phyloP scores from a whole-genome alignment of 768 basidiomycete genomes.

The Mycena maculata region DNA sequence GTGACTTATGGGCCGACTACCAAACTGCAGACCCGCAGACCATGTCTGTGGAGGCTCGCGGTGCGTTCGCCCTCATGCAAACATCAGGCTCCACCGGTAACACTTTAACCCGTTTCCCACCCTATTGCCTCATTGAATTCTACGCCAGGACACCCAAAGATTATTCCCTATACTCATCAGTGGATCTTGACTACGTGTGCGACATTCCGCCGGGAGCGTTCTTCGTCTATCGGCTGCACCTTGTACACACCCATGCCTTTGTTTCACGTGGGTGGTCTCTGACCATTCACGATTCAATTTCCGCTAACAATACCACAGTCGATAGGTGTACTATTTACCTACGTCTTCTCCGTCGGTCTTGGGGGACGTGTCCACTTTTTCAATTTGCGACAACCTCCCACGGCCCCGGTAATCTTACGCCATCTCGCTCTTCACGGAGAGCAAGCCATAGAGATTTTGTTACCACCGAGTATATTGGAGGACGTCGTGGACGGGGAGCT shows the following conservation, averaged over 20 bases:
- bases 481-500: conserved; percentile 25
- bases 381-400: conserved; percentile 27
- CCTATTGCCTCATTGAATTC: background rate
- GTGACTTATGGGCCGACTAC: conserved; percentile 7
- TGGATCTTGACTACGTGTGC: conserved; percentile 21
- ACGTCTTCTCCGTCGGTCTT: conserved; percentile 24
- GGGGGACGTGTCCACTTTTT: conserved; percentile 23
- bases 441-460: conserved; percentile 19
- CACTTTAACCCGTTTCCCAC: background rate
- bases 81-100: conserved; percentile 24
- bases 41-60: background rate
- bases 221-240: conserved; percentile 21
- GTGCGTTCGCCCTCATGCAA: conserved; percentile 1
- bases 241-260: conserved; percentile 37
- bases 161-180: conserved; percentile 32
- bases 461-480: conserved; percentile 37
- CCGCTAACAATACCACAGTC: conserved; percentile 17
- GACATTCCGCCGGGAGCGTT: background rate
- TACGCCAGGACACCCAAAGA: conserved; percentile 37
- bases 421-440: conserved; percentile 23
- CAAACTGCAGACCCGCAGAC: background rate
- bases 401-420: conserved; percentile 24
- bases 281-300: background rate
- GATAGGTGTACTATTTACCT: conserved; percentile 24
- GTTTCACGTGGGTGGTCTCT: conserved; percentile 34